phyloP scores from a whole-genome alignment of 1,284 basidiomycete genomes.

The Termitomyces sp. region DNA sequence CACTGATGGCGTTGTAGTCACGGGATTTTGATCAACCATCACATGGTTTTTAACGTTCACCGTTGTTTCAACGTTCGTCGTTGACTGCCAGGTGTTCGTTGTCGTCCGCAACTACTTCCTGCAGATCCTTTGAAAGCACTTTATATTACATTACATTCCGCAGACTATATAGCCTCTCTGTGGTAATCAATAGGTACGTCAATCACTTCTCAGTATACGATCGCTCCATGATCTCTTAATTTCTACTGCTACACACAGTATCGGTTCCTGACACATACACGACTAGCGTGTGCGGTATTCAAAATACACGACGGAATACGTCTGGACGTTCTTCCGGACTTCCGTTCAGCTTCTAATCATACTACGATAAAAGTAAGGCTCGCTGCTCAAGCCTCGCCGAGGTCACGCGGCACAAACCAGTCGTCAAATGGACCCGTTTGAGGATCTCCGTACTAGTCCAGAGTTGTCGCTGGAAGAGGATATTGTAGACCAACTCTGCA shows the following conservation, averaged over 20 bases:
- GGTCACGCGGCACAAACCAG: constrained; percentile 8
- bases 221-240: not conserved
- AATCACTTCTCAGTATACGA: not conserved
- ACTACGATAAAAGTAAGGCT: constrained; percentile 1
- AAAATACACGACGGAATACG: not conserved
- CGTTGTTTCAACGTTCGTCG: not conserved
- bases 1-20: no score
- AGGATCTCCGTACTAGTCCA: not conserved
- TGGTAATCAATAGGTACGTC: constrained; percentile 7
- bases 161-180: not conserved
- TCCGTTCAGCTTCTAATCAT: not conserved
- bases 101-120: constrained; percentile 1
- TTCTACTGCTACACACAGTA: not conserved
- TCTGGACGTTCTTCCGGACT: not conserved
- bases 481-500: constrained; percentile 16
- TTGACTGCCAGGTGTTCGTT: not conserved
- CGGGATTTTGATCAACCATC: constrained; percentile 6
- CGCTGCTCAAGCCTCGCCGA: constrained; percentile 2
- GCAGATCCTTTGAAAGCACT: not conserved
- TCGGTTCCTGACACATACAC: not conserved
- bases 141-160: not conserved
- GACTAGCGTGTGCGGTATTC: not conserved
- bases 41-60: constrained; percentile 10
- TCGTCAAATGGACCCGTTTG: constrained; percentile 5
- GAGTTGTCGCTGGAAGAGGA: constrained; percentile 19